Evolutionary conservation across 192 early-diverging fungal species (phyloP), one percentile per base, ranked within the genome.

Genomic region (Backusella parvicylindrica): DNA sequence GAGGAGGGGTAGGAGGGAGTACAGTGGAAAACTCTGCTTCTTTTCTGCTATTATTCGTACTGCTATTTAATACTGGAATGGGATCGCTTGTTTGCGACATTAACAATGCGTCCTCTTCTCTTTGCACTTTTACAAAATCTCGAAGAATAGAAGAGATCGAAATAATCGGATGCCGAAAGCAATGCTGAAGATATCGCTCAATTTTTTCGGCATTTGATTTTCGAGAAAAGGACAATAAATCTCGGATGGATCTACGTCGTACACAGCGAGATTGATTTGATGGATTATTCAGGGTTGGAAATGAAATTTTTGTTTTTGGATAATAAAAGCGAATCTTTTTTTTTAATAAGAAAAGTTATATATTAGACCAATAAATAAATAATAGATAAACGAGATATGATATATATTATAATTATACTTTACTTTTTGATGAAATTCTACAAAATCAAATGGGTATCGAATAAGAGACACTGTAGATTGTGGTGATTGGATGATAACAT

Each of bases 181-280:
- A 83, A 38, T 82, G 83, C 23, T 82, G 80, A 11, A 88, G 68
- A 36, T 86, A 88, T 21, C 64, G 43, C 15, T 88, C 87, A 30
- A 88, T 73, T 71, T 86, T 86, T 60, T 86, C 87, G 1, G 85
- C 73, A 43, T 76, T 88, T 35, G 83, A 82, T 72, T 86, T 84
- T 21, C 28, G 49, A 33, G 56, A 64, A 65, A 33, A 77, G 21
- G 40, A 64, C 50, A 71, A 64, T 49, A 77, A 38, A 36, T 71
- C 71, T 31, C 64, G 68, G 23, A 77, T 68, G n/a, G 69, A 71
- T 28, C 64, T 50, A 65, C 60, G 69, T 64, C 71, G 70, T 36
- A 67, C 30, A 71, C 53, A 47, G 50, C 56, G 50, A 28, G 63
- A 64, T 50, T 70, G 60, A 35, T 36, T 71, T 60, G 56, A 64